Conservation (phyloP, 2,329 filamentous ascomycete genomes). For the Fusarium acutatum region DNA sequence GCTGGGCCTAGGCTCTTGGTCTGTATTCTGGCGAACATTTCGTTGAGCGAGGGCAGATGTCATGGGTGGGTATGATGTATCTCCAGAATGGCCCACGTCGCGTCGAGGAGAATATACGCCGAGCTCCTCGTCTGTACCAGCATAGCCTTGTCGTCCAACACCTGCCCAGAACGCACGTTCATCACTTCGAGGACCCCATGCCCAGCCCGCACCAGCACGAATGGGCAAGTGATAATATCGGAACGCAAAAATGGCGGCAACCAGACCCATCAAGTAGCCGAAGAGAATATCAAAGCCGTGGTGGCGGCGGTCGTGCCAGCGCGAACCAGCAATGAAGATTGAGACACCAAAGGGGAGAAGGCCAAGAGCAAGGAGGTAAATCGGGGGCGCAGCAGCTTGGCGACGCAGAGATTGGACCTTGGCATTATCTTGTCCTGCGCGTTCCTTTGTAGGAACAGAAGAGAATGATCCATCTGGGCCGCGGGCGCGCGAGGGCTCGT, state of each 20-base stretch:
- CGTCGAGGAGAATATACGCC: constrained; percentile 19
- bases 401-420: constrained; percentile 60
- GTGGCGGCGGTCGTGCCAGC: constrained; percentile 89
- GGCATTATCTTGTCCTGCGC: constrained; percentile 42
- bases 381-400: constrained; percentile 81
- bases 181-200: constrained; percentile 81
- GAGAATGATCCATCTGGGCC: constrained; percentile 29
- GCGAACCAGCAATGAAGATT: constrained; percentile 83
- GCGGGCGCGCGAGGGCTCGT: constrained; percentile 44
- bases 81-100: constrained; percentile 39
- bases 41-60: constrained; percentile 36
- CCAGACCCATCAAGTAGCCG: constrained; percentile 80
- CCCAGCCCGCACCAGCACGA: constrained; percentile 79
- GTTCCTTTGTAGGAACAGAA: constrained; percentile 38
- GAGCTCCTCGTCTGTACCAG: constrained; percentile 50
- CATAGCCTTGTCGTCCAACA: constrained; percentile 68
- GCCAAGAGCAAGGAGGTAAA: constrained; percentile 77
- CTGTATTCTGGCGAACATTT: constrained; percentile 18
- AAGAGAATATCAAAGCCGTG: constrained; percentile 93
- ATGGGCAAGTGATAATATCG: constrained; percentile 88
- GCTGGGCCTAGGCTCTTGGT: constrained; percentile 18
- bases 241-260: constrained; percentile 78
- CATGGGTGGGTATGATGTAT: constrained; percentile 39
- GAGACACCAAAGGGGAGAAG: constrained; percentile 77
- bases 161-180: constrained; percentile 82